Conservation (phyloP, 23 red algal species). For the Cyanidiococcus yangmingshanensis region DNA sequence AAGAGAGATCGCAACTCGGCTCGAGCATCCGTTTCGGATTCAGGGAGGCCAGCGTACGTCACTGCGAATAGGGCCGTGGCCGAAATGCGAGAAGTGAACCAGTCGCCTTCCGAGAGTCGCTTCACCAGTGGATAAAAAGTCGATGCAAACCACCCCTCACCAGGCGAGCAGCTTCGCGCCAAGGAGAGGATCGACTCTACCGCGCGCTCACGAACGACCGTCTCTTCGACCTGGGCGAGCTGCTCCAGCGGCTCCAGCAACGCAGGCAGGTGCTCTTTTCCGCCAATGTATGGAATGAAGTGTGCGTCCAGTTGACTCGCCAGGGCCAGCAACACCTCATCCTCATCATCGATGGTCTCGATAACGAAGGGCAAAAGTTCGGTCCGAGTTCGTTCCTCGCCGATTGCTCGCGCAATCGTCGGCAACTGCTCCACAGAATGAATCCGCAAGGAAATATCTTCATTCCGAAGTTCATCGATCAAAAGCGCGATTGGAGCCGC, state of each 20-base stretch:
- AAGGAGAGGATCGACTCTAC: constrained; percentile 48
- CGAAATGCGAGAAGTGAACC: constrained; percentile 96
- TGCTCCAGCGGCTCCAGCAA: constrained; percentile 77
- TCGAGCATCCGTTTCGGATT: constrained; percentile 29
- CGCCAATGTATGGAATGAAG: constrained; percentile 76
- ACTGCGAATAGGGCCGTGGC: constrained; percentile 62
- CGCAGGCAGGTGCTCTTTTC: constrained; percentile 39
- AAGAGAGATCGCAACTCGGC: constrained; percentile 48
- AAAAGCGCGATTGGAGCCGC: constrained; percentile 71
- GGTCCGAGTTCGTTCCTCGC: constrained; percentile 77
- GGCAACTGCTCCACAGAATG: constrained; percentile 72
- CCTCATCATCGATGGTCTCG: constrained; percentile 94
- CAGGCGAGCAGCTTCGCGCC: not conserved
- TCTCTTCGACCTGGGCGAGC: constrained; percentile 78
- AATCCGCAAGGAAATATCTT: constrained; percentile 72
- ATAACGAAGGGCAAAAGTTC: constrained; percentile 94
- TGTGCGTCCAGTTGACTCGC: constrained; percentile 66
- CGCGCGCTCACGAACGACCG: constrained; percentile 80
- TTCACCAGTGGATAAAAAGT: constrained; percentile 64
- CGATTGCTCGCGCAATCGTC: constrained; percentile 72
- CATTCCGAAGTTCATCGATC: constrained; percentile 85
- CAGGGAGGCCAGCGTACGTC: constrained; percentile 40
- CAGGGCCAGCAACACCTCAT: constrained; percentile 87
- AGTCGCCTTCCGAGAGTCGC: constrained; percentile 78
- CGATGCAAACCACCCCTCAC: not conserved